phyloP scores from a whole-genome alignment of 139 green algal genomes.

The Ettlia oleoabundans region DNA sequence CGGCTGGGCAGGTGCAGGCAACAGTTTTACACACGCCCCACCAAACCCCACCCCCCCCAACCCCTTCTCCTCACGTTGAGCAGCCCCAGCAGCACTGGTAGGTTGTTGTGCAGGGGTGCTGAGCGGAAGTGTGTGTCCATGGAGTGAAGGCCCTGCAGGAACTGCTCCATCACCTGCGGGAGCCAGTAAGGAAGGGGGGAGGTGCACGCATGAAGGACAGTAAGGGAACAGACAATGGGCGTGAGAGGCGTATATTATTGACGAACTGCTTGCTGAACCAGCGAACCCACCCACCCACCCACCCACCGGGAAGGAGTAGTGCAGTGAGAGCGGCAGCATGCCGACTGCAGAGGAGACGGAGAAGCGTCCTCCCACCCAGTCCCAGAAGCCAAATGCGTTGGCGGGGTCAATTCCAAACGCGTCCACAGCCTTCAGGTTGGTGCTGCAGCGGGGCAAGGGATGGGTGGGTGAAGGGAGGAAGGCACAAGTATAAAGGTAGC shows the following conservation, averaged over 20 bases:
- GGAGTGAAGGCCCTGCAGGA: conserved; percentile 86
- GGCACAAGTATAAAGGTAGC: no score
- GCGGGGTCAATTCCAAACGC: conserved; percentile 98
- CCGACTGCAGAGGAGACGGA: conserved; percentile 96
- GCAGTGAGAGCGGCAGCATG: conserved; percentile 93
- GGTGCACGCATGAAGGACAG: no score
- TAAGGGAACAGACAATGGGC: background rate
- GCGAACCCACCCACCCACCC: background rate
- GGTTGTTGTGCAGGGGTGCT: conserved; percentile 90
- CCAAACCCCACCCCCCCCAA: background rate
- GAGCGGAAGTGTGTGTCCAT: conserved; percentile 94
- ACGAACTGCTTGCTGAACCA: no score
- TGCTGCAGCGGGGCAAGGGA: conserved; percentile 51
- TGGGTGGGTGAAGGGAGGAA: background rate
- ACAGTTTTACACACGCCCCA: background rate
- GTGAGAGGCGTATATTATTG: background rate
- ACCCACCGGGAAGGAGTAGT: conserved; percentile 93
- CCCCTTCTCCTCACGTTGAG: conserved; percentile 49
- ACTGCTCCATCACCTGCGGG: conserved; percentile 73
- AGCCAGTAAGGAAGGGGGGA: background rate
- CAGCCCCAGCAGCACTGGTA: conserved; percentile 96
- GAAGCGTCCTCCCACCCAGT: conserved; percentile 98
- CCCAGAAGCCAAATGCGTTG: conserved; percentile 99
- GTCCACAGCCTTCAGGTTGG: conserved; percentile 98
- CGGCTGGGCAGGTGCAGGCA: no score